phyloP scores from a whole-genome alignment of 2,329 filamentous ascomycete genomes.

The Penicillium brevicompactum region DNA sequence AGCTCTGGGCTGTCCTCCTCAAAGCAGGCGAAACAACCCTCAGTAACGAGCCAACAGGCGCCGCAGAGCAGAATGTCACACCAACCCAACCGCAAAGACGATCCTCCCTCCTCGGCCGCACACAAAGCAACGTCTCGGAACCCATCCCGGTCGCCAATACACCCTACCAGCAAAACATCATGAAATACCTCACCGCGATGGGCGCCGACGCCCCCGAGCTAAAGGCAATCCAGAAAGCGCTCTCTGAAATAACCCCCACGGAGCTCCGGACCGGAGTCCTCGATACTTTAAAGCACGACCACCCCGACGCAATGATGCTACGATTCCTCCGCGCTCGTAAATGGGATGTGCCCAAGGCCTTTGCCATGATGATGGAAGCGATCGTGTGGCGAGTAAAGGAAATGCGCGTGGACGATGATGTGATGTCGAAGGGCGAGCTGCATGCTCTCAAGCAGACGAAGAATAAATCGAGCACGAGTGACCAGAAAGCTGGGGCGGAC shows the following conservation, averaged over 20 bases:
- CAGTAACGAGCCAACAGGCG: constrained; percentile 40
- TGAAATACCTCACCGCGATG: constrained; percentile 20
- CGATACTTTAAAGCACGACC: constrained; percentile 88
- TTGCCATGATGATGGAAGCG: constrained; percentile 88
- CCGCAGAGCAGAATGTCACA: constrained; percentile 45
- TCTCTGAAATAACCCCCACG: constrained; percentile 73
- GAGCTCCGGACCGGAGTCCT: constrained; percentile 78
- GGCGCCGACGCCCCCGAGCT: constrained; percentile 50
- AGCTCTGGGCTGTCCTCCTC: constrained; percentile 78
- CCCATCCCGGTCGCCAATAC: constrained; percentile 69
- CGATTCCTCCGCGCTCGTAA: constrained; percentile 82
- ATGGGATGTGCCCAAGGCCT: constrained; percentile 88
- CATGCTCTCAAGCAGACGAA: constrained; percentile 62
- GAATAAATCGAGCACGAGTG: constrained; percentile 54
- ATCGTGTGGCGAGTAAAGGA: constrained; percentile 84
- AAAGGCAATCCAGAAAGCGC: constrained; percentile 76
- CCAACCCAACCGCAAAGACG: constrained; percentile 38
- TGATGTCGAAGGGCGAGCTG: constrained; percentile 74
- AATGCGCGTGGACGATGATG: constrained; percentile 82
- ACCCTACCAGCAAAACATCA: constrained; percentile 23
- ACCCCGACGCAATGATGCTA: constrained; percentile 80
- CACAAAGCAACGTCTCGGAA: constrained; percentile 44
- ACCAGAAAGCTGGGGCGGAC: constrained; percentile 69
- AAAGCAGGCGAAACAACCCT: constrained; percentile 68
- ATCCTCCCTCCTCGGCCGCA: constrained; percentile 40